phyloP scores from a whole-genome alignment of 441 rosid genomes.

The Pelargonium australe region DNA sequence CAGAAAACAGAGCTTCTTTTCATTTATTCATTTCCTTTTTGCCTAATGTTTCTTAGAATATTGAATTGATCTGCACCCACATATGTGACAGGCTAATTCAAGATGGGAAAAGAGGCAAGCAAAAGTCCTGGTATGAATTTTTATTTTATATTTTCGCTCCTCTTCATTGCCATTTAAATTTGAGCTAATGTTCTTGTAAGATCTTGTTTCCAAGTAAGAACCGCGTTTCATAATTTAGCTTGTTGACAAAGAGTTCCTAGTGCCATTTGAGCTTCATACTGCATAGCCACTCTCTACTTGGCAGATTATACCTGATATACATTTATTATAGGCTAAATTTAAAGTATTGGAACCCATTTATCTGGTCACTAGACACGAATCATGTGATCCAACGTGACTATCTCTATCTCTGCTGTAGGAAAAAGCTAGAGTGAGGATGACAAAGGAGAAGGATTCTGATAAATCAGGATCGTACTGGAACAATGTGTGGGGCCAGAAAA shows the following conservation, averaged over 20 bases:
- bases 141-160: too few relatives aligned
- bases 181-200: background rate
- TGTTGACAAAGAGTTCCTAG: too few relatives aligned
- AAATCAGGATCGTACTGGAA: slow-evolving; percentile 60
- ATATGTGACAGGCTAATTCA: slow-evolving; percentile 60
- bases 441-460: slow-evolving; percentile 43
- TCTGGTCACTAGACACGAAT: too few relatives aligned
- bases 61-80: slow-evolving; percentile 9
- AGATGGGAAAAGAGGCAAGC: slow-evolving; percentile 94
- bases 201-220: too few relatives aligned
- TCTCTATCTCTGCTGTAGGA: slow-evolving; percentile 37
- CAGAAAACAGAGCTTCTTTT: background rate
- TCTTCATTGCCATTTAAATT: too few relatives aligned
- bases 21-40: background rate
- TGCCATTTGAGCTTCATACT: too few relatives aligned
- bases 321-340: too few relatives aligned
- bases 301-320: too few relatives aligned
- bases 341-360: too few relatives aligned
- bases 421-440: slow-evolving; percentile 71
- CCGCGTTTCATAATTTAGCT: too few relatives aligned
- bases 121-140: slow-evolving; percentile 42
- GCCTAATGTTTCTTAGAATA: background rate
- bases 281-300: too few relatives aligned
- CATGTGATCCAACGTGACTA: too few relatives aligned
- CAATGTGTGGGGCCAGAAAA: slow-evolving; percentile 57